These are phyloP conservation scores for Boletus rubroflammeus DNA, from an alignment of 768 basidiomycete genomes.

Conservation along the genomic window DNA sequence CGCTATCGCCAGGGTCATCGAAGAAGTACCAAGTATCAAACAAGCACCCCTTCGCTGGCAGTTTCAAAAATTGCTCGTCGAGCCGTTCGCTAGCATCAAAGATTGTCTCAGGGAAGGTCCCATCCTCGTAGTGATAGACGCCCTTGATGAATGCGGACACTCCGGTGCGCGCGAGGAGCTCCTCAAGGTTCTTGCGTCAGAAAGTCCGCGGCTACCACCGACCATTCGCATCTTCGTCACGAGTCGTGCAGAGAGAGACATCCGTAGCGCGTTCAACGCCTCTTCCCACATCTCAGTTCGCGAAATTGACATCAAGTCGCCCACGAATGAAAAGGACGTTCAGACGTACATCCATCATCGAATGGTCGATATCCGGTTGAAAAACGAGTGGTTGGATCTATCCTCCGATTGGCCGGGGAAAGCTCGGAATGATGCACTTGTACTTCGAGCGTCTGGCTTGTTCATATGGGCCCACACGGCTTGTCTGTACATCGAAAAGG, in stretches of 20 bases:
- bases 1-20: slow-evolving; percentile 24
- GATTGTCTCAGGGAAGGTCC: slow-evolving; percentile 25
- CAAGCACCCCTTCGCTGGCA: slow-evolving; percentile 29
- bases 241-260: slow-evolving; percentile 32
- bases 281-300: slow-evolving; percentile 11
- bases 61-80: slow-evolving; percentile 33
- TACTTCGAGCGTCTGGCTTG: slow-evolving; percentile 29
- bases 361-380: slow-evolving; percentile 23
- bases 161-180: slow-evolving; percentile 25
- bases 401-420: slow-evolving; percentile 31
- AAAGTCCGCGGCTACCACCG: slow-evolving; percentile 13
- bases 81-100: slow-evolving; percentile 23
- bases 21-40: slow-evolving; percentile 27
- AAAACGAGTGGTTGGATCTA: slow-evolving; percentile 27
- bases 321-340: slow-evolving; percentile 25
- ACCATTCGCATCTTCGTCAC: slow-evolving; percentile 33
- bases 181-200: slow-evolving; percentile 26
- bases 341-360: slow-evolving; percentile 24
- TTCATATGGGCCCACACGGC: slow-evolving; percentile 35
- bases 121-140: slow-evolving; percentile 34
- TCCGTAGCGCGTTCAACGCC: slow-evolving; percentile 14
- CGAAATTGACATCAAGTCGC: slow-evolving; percentile 28
- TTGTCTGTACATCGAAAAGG: slow-evolving; percentile 30
- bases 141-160: slow-evolving; percentile 33
- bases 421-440: slow-evolving; percentile 12